Evolutionary conservation across 129 eudicot species (phyloP).

Genomic region (Apium graveolens): DNA sequence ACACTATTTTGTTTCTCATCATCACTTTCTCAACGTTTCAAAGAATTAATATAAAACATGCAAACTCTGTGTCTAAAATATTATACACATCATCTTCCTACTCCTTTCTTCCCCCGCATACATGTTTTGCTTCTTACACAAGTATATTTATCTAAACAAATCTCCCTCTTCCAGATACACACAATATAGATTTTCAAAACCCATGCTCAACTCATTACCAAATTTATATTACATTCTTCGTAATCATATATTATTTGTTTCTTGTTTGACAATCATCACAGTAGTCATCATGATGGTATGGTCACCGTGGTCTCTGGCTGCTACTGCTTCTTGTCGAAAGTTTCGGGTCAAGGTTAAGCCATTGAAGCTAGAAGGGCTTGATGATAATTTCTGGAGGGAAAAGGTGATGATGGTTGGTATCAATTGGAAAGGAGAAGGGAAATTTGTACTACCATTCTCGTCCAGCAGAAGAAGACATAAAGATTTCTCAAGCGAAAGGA

Average conservation of each 20-base stretch:
- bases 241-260: background rate
- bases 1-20: background rate
- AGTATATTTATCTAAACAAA: background rate
- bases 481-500: constrained; percentile 24
- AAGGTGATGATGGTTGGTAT: constrained; percentile 43
- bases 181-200: background rate
- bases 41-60: background rate
- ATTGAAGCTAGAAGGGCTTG: constrained; percentile 39
- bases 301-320: constrained; percentile 46
- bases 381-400: constrained; percentile 19
- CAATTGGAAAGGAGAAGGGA: constrained; percentile 59
- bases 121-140: background rate
- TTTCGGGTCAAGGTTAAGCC: constrained; percentile 39
- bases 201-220: background rate
- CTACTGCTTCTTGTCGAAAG: constrained; percentile 26
- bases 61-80: background rate
- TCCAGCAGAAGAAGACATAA: constrained; percentile 15
- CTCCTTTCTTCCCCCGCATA: background rate
- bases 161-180: too few species aligned
- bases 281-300: constrained; percentile 37
- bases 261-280: constrained; percentile 15
- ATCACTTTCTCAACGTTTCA: background rate
- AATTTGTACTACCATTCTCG: constrained; percentile 36
- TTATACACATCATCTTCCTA: background rate
- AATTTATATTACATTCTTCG: background rate